Evolutionary conservation across 2,329 filamentous ascomycete genomes (phyloP), one percentile per base, ranked within the genome.

Genomic region (Penicillium decumbens): DNA sequence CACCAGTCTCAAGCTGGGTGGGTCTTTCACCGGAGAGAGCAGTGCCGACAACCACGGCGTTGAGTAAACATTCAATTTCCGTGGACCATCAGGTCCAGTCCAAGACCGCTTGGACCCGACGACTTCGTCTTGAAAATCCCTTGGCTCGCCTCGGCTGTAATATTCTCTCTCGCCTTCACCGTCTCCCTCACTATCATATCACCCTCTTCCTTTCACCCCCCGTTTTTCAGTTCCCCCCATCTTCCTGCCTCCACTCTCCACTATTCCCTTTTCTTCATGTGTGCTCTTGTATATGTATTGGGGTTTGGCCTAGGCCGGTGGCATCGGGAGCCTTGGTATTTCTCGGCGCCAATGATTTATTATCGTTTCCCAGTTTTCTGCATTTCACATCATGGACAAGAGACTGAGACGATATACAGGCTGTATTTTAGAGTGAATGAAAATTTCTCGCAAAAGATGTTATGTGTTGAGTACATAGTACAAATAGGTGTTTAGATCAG

Each of bases 1-100:
- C 75, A 82, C 86, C 56, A 83, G 77, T 57, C 76, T 89, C 60
- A 81, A 85, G 60, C 78, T 88, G 55, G 81, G 49, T 37, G 50
- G 76, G 46, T 62, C 65, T n/a, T 70, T 72, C 59, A 71, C 69
- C 41, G 61, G 65, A 37, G 68, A 66, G 29, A 51, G 60, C 51
- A 58, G 60, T 47, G 59, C 63, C 44, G 71, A 72, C 49, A 64
- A 56, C 59, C 64, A 65, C 51, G 65, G 64, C 32, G 68, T 71
- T 41, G 69, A 72, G 58, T 72, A 69, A 67, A 58, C 32, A 18
- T 20, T 6, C 24, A 3, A 25, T 6, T 15, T 2, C 20, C 33
- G 15, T 20, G 10, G 33, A 5, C 9, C 15, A 10, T 37, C 18
- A 18, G 32, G 15, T 35, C 15, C 9, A 39, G 20, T 25, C 20